Base-by-base conservation (phyloP, 768 basidiomycete species). In the Suillus decipiens region DNA sequence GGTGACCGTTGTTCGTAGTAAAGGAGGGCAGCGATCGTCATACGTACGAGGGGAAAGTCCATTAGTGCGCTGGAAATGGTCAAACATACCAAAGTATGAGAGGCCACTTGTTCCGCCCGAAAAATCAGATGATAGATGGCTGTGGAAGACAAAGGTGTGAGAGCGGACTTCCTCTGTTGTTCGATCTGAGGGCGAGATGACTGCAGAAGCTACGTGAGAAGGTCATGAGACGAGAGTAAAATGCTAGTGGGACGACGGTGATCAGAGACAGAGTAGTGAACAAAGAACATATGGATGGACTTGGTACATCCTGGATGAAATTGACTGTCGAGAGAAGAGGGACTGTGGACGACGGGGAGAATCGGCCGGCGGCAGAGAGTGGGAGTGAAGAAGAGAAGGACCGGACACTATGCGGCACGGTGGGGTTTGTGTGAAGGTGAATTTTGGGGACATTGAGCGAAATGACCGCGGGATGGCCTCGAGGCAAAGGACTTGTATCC, bases 401-500 rank as follows among this genome's bases (percentile, higher is more conserved):
- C 24, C 39, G 56, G 51, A 19, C 51, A 11, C 39, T 57, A 10
- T 41, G 56, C 56, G 56, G 56, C 56, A 57, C 56, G 56, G 56
- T 57, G 37, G 24, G 36, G 36, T 34, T 42, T 53, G n/a, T n/a
- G 43, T 45, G 47, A 47, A 24, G 22, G 22, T 47, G 45, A 43
- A n/a, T 43, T 19, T 19, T 8, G 42, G 28, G 50, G 51, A 53
- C 51, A 12, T 53, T 12, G 11, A 34, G 51, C 51, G 51, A 53
- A 53, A 53, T 53, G 51, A 53, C 31, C 51, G 51, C 51, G 51
- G 36, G 55, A 39, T 10, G 15, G 56, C 56, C 56, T 57, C 56
- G 56, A 57, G 56, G 56, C 56, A 31, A 31, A 15, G 3, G 7
- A 42, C 39, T 41, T 41, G 39, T 11, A 5, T 12, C 4, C 45